Evolutionary conservation across 306 rosid genomes (phyloP).

Genomic region (Pachyrhizus erosus): DNA sequence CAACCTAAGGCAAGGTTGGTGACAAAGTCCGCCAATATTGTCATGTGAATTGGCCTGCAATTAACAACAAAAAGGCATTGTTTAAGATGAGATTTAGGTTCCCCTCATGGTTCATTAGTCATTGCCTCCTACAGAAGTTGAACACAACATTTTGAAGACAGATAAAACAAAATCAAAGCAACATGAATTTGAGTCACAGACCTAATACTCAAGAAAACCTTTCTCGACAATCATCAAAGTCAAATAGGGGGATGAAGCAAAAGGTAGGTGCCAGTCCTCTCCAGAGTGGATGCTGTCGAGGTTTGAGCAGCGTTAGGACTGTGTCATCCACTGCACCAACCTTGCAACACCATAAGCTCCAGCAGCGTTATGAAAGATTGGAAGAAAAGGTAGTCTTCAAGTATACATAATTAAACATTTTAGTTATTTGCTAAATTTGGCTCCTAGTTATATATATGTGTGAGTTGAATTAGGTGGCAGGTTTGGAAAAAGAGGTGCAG

Average conservation of each 20-base stretch:
- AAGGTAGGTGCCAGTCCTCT: slow-evolving; percentile 9
- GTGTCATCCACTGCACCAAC: slow-evolving; percentile 51
- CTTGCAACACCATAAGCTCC: slow-evolving; percentile 33
- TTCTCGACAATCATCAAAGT: slow-evolving; percentile 40
- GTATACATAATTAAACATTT: no score
- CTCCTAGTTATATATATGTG: no score
- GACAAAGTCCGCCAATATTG: slow-evolving; percentile 51
- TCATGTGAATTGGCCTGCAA: slow-evolving; percentile 33
- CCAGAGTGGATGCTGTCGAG: slow-evolving; percentile 54
- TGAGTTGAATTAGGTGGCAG: slow-evolving; percentile 52
- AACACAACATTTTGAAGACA: not conserved
- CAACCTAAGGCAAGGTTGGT: slow-evolving; percentile 31
- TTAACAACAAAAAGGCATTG: slow-evolving; percentile 15
- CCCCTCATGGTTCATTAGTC: not conserved
- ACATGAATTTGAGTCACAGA: slow-evolving; percentile 15
- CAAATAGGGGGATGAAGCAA: not conserved
- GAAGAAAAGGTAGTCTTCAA: slow-evolving; percentile 51
- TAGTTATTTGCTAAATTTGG: no score
- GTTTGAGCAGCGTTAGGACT: slow-evolving; percentile 45
- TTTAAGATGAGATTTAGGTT: not conserved
- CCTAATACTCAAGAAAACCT: slow-evolving; percentile 13
- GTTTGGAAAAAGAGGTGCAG: slow-evolving; percentile 64
- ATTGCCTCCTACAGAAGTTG: not conserved
- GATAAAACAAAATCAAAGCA: not conserved
- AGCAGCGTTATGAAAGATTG: slow-evolving; percentile 41